phyloP scores from a whole-genome alignment of 1,284 basidiomycete species.

The Cutaneotrichosporon spelunceum region DNA sequence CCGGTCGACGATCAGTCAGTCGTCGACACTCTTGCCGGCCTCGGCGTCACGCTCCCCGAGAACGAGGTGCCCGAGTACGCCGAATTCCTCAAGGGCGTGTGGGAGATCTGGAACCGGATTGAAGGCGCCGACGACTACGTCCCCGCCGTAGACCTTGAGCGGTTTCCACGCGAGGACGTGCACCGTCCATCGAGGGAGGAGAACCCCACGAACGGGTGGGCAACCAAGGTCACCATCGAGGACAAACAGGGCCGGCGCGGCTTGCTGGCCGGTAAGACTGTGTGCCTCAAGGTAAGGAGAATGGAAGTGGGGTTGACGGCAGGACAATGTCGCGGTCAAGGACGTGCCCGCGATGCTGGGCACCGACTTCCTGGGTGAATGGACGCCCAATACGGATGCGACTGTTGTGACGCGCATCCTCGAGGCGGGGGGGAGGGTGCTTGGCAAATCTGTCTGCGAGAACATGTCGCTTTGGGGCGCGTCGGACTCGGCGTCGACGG shows the following conservation, averaged over 20 bases:
- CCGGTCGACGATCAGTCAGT: constrained; percentile 29
- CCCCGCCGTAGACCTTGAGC: constrained; percentile 28
- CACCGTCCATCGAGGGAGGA: constrained; percentile 22
- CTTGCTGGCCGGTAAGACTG: constrained; percentile 30
- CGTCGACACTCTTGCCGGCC: constrained; percentile 18
- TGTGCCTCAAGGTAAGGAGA: constrained; percentile 32
- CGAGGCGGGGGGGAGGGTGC: constrained; percentile 53
- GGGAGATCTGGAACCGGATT: constrained; percentile 37
- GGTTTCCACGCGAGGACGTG: constrained; percentile 31
- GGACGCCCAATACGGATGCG: constrained; percentile 50
- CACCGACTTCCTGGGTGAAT: constrained; percentile 34
- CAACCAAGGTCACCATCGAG: constrained; percentile 26
- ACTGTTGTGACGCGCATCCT: constrained; percentile 55
- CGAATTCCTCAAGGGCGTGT: constrained; percentile 29
- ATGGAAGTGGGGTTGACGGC: not conserved
- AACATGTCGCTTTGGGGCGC: constrained; percentile 32
- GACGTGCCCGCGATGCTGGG: constrained; percentile 37
- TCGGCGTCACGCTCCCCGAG: constrained; percentile 19
- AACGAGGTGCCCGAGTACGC: constrained; percentile 23
- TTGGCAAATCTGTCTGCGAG: constrained; percentile 54
- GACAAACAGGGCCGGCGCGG: constrained; percentile 14
- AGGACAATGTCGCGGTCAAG: constrained; percentile 35
- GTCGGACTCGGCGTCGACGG: constrained; percentile 20
- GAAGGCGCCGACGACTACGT: constrained; percentile 37
- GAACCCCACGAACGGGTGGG: constrained; percentile 36